These are phyloP conservation scores for Acidiella bohemica DNA, from an alignment of 495 filamentous ascomycete genomes.

Conservation along the genomic window DNA sequence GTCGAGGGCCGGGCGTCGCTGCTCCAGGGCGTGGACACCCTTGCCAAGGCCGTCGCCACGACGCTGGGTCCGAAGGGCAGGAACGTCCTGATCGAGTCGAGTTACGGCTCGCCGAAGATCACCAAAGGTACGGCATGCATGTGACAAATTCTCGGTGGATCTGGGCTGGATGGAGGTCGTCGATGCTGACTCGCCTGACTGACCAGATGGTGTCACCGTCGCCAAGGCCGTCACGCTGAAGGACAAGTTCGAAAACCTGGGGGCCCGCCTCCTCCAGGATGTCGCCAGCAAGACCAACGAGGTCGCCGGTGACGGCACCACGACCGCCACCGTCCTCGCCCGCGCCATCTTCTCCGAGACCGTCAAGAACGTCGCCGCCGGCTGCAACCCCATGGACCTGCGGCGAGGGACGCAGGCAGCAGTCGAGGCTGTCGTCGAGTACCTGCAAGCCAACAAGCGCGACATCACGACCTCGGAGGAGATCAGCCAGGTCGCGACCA, in stretches of 20 bases:
- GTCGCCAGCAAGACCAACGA: conserved; percentile 99
- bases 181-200: not conserved
- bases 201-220: conserved; percentile 81
- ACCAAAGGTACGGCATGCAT: conserved; percentile 68
- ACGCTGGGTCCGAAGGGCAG: conserved; percentile 95
- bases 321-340: conserved; percentile 90
- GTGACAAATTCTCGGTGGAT: too few species aligned
- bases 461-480: conserved; percentile 95
- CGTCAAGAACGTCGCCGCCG: conserved; percentile 97
- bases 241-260: conserved; percentile 99
- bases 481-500: conserved; percentile 96
- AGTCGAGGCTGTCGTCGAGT: conserved; percentile 86
- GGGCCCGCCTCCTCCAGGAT: conserved; percentile 89
- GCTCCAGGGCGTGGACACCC: conserved; percentile 87
- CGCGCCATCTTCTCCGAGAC: conserved; percentile 99
- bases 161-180: not conserved
- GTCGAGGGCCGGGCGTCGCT: conserved; percentile 84
- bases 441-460: conserved; percentile 82
- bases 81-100: conserved; percentile 94
- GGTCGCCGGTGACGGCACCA: conserved; percentile 95
- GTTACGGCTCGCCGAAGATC: conserved; percentile 97
- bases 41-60: conserved; percentile 90
- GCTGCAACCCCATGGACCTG: conserved; percentile 99
- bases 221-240: conserved; percentile 83
- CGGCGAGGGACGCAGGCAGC: conserved; percentile 92